Base-by-base conservation (phyloP, 2,329 filamentous ascomycete genomes). In the Phialocephala sp. region DNA sequence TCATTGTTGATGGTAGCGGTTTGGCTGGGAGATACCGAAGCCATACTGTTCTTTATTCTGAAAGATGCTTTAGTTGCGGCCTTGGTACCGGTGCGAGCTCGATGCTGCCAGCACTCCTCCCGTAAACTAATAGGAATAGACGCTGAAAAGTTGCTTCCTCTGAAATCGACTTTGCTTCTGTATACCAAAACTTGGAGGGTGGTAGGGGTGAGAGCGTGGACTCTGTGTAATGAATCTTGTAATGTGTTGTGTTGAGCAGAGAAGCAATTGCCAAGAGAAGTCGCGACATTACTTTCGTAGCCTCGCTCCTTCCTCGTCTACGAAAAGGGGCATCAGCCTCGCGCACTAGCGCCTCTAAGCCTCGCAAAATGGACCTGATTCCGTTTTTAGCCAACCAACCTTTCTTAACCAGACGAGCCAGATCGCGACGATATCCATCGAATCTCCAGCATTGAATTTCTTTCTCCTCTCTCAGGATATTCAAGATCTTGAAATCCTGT, bases 21-120 rank as follows among this genome's bases (percentile, higher is more conserved):
- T 8, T 62, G 60, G 45, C 64, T 71, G 70, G 68, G 54, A 57
- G 60, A 69, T 71, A 62, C 43, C 69, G 67, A 27, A 68, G 61
- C 62, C 67, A 68, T 68, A 66, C 20, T 66, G 56, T 55, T 62
- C 57, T 18, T 63, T 58, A 20, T 37, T 62, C 55, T 61, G 47
- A 37, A 18, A 56, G 9, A 8, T 3, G 20, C 8, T 8, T 24
- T 12, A 22, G 15, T 56, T 22, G 20, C 22, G 39, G 8, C 12
- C 8, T 12, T 20, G 15, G 3, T 12, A 14, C 37, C 3, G 15
- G 11, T 12, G 15, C 15, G 12, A 41, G 15, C 9, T 41, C 37
- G 27, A 3, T 18, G 41, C 15, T 43, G 15, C 41, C 41, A n/a
- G 41, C 15, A 43, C 15, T 43, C 12, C 41, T n/a, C 15, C n/a